Evolutionary conservation across 345 rosid genomes (phyloP).

Genomic region (Ceriops zippeliana): DNA sequence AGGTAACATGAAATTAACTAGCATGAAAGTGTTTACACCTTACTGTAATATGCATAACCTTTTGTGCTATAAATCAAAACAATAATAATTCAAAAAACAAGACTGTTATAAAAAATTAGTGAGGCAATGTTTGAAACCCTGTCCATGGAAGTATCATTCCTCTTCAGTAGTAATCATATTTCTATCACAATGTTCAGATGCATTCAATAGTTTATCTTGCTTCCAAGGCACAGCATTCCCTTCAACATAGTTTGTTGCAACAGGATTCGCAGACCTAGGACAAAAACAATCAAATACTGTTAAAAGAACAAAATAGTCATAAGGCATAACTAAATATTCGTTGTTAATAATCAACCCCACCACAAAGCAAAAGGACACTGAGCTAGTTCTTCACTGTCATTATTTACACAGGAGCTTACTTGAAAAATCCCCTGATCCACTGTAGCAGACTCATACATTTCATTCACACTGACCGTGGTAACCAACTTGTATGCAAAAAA

Average conservation of each 20-base stretch:
- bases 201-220: constrained; percentile 28
- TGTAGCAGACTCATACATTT: not conserved
- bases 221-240: constrained; percentile 51
- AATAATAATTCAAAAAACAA: too few relatives aligned
- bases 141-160: constrained; percentile 1
- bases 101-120: too few relatives aligned
- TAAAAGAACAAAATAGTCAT: not conserved
- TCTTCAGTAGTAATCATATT: not conserved
- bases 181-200: constrained; percentile 25
- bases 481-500: not conserved
- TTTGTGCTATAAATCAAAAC: too few relatives aligned
- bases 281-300: too few relatives aligned
- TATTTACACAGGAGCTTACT: not conserved
- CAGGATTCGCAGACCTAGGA: constrained; percentile 1
- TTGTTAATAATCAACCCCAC: too few relatives aligned
- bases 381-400: not conserved
- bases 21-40: too few relatives aligned
- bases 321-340: not conserved
- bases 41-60: too few relatives aligned
- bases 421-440: not conserved
- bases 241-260: constrained; percentile 68
- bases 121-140: constrained; percentile 5
- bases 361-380: not conserved
- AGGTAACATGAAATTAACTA: too few relatives aligned
- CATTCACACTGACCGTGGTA: not conserved